These are phyloP conservation scores for Babesia sp. DNA, from an alignment of 169 alveolate species.

Conservation along the genomic window DNA sequence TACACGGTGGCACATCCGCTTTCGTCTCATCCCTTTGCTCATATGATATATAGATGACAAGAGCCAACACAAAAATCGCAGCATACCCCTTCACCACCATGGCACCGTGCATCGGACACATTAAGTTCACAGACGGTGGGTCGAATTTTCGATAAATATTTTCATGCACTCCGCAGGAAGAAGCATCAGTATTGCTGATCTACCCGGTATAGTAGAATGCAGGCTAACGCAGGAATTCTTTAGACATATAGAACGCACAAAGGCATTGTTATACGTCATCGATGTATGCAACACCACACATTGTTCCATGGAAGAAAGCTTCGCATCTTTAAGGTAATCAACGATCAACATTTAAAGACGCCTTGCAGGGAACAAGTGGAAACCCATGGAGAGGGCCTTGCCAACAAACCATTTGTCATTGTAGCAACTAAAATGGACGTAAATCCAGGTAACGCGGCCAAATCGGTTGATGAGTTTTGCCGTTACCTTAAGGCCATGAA, in stretches of 20 bases:
- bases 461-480: conserved; percentile 25
- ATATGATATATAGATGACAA: conserved; percentile 21
- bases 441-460: conserved; percentile 19
- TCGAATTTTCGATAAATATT: not conserved
- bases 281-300: conserved; percentile 53
- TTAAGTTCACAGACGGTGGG: conserved; percentile 54
- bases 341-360: too few relatives aligned
- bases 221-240: conserved; percentile 36
- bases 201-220: conserved; percentile 62
- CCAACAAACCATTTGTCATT: conserved; percentile 46
- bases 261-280: conserved; percentile 49
- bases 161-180: conserved; percentile 6
- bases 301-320: conserved; percentile 35
- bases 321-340: conserved; percentile 33
- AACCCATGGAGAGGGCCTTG: conserved; percentile 26
- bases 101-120: conserved; percentile 52
- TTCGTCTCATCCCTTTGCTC: too few relatives aligned
- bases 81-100: conserved; percentile 63
- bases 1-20: not conserved
- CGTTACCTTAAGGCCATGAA: conserved; percentile 2
- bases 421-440: conserved; percentile 62
- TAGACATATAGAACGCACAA: conserved; percentile 59
- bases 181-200: conserved; percentile 47
- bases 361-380: conserved; percentile 28
- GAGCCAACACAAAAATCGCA: conserved; percentile 55